These are phyloP conservation scores for Candida tunisiensis DNA, from an alignment of 1,139 yeast species.

Conservation along the genomic window DNA sequence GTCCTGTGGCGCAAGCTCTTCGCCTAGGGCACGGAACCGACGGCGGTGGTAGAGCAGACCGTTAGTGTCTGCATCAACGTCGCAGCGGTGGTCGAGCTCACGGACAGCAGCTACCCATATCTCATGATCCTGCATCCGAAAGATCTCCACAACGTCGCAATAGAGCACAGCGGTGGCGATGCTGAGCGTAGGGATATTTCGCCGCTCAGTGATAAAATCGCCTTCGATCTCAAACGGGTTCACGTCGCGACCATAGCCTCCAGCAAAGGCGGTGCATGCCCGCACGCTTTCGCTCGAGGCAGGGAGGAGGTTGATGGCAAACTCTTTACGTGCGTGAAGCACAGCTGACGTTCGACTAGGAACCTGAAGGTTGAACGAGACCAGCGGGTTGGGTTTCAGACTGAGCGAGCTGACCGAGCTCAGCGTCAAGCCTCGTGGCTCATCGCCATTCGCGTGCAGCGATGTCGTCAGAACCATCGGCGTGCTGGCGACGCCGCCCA, in stretches of 20 bases:
- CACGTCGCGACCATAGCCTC: conserved; percentile 16
- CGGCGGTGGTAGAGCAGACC: conserved; percentile 2
- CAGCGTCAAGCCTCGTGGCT: conserved; percentile 46
- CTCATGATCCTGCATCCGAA: conserved; percentile 64
- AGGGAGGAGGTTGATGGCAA: conserved; percentile 59
- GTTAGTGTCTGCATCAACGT: not conserved
- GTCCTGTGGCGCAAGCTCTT: too few species aligned
- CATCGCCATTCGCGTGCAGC: too few species aligned
- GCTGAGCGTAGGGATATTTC: conserved; percentile 38
- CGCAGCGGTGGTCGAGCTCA: conserved; percentile 9
- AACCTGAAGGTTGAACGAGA: conserved; percentile 65
- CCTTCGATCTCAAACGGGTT: conserved; percentile 15
- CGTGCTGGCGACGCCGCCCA: conserved; percentile 11
- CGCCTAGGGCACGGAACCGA: conserved; percentile 1
- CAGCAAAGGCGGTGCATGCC: conserved; percentile 16
- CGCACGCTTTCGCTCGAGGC: conserved; percentile 37
- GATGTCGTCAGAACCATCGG: conserved; percentile 10
- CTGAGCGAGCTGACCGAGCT: conserved; percentile 70
- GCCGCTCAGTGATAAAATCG: conserved; percentile 6
- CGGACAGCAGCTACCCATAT: conserved; percentile 55
- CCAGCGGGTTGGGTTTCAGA: conserved; percentile 49
- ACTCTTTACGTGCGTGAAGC: conserved; percentile 33
- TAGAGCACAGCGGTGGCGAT: conserved; percentile 47
- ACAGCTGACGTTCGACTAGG: conserved; percentile 63
- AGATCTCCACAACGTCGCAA: conserved; percentile 37